Base-by-base conservation (phyloP, 2,329 filamentous ascomycete genomes). In the Capronia epimyces region DNA sequence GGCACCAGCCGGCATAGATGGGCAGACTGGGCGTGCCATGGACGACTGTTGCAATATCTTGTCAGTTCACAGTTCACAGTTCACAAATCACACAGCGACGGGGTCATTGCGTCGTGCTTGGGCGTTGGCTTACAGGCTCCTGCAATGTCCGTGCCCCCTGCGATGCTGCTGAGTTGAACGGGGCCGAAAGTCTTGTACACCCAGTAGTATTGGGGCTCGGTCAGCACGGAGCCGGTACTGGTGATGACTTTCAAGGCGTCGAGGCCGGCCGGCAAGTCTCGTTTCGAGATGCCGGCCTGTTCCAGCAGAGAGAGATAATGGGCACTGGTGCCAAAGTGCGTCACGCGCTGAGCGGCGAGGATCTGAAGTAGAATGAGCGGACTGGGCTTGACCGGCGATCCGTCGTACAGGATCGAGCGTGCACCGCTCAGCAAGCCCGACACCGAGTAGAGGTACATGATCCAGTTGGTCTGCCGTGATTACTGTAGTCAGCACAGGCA, bases 191-290 rank as follows among this genome's bases (percentile, higher is more conserved):
- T 75, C 86, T 6, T 73, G 46, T 90, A 83, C 66, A 84, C 82
- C 87, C 87, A 94, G 63, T 88, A 82, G 63, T 89, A 91, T 25
- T 88, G 72, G 31, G 84, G 79, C 40, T 89, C 81, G 0, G 84
- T 80, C 2, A 93, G 75, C 0, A 91, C 87, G 86, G 90, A 91
- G 3, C 88, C 88, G 0, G 88, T 93, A 46, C 79, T 83, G 0
- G 76, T 81, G 21, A 91, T 85, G 3, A 74, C 66, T 22, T 71
- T 70, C 22, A 93, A 71, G 4, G 66, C 68, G 4, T 77, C 79
- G 22, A 93, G 67, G 59, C 90, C 78, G n/a, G 1, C 10, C 25
- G 78, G 75, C 7, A 82, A 69, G 1, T 82, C 71, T 9, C 77
- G 75, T 0, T 87, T 87, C 0, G 71, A 69, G 36, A 89, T 75